Evolutionary conservation across 1,284 basidiomycete genomes (phyloP).

Genomic region (Mycena citricolor): DNA sequence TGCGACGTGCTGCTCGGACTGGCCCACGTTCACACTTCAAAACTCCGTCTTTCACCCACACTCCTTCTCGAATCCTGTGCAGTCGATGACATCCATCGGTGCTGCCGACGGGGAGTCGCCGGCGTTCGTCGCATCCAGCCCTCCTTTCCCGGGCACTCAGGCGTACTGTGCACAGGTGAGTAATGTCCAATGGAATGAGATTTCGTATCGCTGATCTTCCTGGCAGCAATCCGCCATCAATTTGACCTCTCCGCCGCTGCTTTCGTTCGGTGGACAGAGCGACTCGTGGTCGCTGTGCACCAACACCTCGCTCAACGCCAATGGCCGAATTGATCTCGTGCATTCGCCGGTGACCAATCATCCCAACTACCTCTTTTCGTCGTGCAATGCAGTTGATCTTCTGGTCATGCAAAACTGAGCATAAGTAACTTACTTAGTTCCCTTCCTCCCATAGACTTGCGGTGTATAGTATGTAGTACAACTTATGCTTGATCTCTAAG

Average conservation of each 20-base stretch:
- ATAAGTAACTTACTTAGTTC: too few relatives aligned
- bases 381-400: constrained; percentile 36
- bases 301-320: constrained; percentile 34
- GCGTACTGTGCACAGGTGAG: constrained; percentile 39
- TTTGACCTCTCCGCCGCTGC: constrained; percentile 29
- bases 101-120: constrained; percentile 40
- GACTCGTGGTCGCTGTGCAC: constrained; percentile 42
- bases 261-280: constrained; percentile 37
- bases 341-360: constrained; percentile 41
- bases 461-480: too few relatives aligned
- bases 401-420: constrained; percentile 29
- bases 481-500: too few relatives aligned
- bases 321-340: constrained; percentile 39
- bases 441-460: too few relatives aligned
- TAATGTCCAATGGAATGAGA: constrained; percentile 5
- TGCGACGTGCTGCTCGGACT: constrained; percentile 40
- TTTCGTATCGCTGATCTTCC: neutral
- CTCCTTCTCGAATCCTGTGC: constrained; percentile 35
- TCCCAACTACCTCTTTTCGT: constrained; percentile 36
- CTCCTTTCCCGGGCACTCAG: constrained; percentile 40
- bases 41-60: constrained; percentile 40
- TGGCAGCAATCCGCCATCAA: constrained; percentile 24
- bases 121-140: constrained; percentile 40
- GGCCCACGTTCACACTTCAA: constrained; percentile 35
- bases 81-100: constrained; percentile 38